Percentiles rank a stretch among this genome's conserved stretches.
Evolutionary conservation across 106 monocot genomes (phyloP).

Genomic region (Ottelia alismoides): DNA sequence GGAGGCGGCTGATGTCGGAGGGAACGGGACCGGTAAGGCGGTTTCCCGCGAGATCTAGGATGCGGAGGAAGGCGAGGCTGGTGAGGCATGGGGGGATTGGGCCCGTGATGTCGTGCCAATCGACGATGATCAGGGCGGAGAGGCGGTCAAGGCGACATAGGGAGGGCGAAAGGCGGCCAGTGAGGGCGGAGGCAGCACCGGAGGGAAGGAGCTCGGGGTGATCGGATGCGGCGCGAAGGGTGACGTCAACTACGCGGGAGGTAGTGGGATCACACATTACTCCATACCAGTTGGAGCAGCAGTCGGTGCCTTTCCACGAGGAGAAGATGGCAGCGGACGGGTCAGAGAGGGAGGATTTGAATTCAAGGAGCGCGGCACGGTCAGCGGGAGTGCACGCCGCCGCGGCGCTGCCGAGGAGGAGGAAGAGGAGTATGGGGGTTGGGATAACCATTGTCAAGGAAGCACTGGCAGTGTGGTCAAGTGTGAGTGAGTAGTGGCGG

Average conservation of each 20-base stretch:
- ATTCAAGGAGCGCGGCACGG: not conserved
- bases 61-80: too few relatives aligned
- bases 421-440: not conserved
- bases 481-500: too few relatives aligned
- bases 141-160: too few relatives aligned
- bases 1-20: slow-evolving; percentile 22
- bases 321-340: not conserved
- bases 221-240: not conserved
- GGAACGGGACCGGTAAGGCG: too few relatives aligned
- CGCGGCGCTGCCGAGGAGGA: not conserved
- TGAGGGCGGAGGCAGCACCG: too few relatives aligned
- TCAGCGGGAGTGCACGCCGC: not conserved
- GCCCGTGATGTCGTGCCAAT: too few relatives aligned
- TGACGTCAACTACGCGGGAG: not conserved
- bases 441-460: too few relatives aligned
- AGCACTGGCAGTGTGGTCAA: not conserved
- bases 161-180: too few relatives aligned
- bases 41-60: too few relatives aligned
- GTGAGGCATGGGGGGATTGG: too few relatives aligned
- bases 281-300: slow-evolving; percentile 3
- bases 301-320: not conserved
- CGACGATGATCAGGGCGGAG: too few relatives aligned
- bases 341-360: slow-evolving; percentile 1
- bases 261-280: not conserved
- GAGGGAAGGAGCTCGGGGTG: slow-evolving; percentile 18